phyloP scores from a whole-genome alignment of 73 alveolate species.

The Breviolum minutum region DNA sequence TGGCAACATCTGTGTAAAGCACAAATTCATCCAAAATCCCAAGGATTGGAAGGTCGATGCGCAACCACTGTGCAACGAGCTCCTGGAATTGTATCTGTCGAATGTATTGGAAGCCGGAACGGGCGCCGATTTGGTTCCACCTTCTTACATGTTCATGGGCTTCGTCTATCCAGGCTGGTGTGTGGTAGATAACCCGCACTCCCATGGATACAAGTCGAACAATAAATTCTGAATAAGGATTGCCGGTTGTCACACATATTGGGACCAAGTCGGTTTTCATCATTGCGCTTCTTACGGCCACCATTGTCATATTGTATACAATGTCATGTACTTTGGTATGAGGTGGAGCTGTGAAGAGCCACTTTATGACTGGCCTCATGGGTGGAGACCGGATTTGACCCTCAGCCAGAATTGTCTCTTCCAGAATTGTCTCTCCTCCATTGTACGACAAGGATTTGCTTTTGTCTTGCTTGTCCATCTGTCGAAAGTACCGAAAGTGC shows the following conservation, averaged over 20 bases:
- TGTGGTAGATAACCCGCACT: conserved; percentile 15
- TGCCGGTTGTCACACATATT: background rate
- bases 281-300: background rate
- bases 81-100: background rate
- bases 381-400: background rate
- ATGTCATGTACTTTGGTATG: background rate
- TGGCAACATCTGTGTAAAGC: background rate
- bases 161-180: background rate
- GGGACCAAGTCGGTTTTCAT: conserved; percentile 1
- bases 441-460: background rate
- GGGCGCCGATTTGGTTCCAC: background rate
- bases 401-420: background rate
- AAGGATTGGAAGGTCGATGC: background rate
- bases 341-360: background rate
- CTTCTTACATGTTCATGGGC: background rate
- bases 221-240: background rate
- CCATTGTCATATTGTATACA: background rate
- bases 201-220: conserved; percentile 20
- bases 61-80: background rate
- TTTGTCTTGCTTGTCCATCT: background rate
- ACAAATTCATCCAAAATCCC: background rate
- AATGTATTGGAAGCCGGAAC: background rate
- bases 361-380: background rate
- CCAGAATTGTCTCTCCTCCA: background rate
- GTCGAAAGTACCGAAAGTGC: background rate